These are phyloP conservation scores for Thelonectria olida DNA, from an alignment of 2,329 filamentous ascomycete genomes.

Conservation along the genomic window DNA sequence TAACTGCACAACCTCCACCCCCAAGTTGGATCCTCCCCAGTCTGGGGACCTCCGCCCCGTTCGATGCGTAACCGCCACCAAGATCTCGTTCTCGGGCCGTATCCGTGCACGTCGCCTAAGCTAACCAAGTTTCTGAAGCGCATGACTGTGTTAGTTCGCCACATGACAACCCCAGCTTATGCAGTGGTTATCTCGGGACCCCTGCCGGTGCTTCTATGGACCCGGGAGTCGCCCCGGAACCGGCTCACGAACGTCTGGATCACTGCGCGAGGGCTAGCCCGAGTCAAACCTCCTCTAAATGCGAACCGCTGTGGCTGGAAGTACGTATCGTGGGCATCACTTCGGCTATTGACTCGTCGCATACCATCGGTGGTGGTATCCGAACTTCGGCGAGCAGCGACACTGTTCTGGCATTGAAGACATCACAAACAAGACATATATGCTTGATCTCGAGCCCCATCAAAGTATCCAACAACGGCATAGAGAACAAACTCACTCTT, in stretches of 20 bases:
- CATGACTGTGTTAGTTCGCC: background rate
- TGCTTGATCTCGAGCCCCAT: background rate
- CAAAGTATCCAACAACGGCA: background rate
- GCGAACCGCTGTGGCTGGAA: background rate
- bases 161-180: background rate
- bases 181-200: background rate
- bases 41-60: no score
- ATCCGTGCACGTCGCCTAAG: background rate
- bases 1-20: no score
- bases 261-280: background rate
- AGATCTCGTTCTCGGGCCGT: no score
- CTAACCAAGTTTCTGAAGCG: background rate
- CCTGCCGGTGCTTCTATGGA: background rate
- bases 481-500: background rate
- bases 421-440: slow-evolving; percentile 9
- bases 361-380: slow-evolving; percentile 10
- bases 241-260: background rate
- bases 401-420: background rate
- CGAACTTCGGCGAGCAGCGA: slow-evolving; percentile 9
- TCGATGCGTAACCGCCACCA: no score
- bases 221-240: background rate
- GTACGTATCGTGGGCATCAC: background rate
- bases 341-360: background rate
- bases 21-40: no score
- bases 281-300: background rate